Evolutionary conservation across 805 yeast species (phyloP), one percentile per base, ranked within the genome.

Genomic region (Komagataella kurtzmanii): DNA sequence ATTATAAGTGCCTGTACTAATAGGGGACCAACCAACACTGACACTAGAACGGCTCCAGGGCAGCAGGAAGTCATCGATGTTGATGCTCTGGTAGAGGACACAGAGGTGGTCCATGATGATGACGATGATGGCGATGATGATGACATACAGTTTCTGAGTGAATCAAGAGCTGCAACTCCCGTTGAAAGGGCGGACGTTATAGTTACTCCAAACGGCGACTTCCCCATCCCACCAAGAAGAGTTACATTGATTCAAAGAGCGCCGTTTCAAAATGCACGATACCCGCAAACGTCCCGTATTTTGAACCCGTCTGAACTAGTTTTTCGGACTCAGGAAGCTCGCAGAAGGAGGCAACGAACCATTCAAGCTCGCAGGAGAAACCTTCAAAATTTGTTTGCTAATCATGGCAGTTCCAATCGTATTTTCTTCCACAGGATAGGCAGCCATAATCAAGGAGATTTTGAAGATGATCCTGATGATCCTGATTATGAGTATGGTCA

Each of bases 1-100:
- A 51, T 55, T 14, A 51, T 43, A n/a, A 50, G 45, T 12, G 52
- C 30, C 10, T 24, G 21, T 21, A 17, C n/a, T 18, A 40, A 24
- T n/a, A 40, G 10, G 5, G 17, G 30, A 2, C 17, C 48, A 43
- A n/a, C 18, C 5, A 45, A 19, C 47, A 3, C 14, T 45, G 12
- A 3, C 23, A 43, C 12, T 30, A 30, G 40, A 6, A 30, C n/a
- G 14, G 14, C 40, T 5, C 40, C 14, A 30, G 40, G 40, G 14
- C 12, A 30, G 12, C 40, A 30, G 40, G 40, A 30, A 30, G 40
- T 30, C 40, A 30, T 30, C 12, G 40, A 30, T 30, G 40, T 30
- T 2, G 40, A 30, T 30, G 40, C 40, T 30, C 5, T 30, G 40
- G 40, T 30, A 14, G 40, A 30, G 14, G 40, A 30, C 8, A 30